Conservation (phyloP, 345 rosid genomes). For the Populus nigra region DNA sequence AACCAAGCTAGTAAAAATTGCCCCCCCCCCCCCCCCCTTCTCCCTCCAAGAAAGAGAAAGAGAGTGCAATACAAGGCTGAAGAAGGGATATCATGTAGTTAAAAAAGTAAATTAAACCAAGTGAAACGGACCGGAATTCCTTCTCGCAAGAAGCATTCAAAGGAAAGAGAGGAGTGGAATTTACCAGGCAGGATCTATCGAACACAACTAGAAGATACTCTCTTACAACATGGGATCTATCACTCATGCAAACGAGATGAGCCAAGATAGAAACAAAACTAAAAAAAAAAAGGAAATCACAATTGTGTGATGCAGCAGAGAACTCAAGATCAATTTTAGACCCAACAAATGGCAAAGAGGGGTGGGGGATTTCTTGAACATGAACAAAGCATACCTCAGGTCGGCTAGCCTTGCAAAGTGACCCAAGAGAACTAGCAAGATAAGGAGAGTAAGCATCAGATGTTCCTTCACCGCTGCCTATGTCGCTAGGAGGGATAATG, state of each 20-base stretch:
- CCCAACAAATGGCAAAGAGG: not conserved
- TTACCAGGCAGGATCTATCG: conserved; percentile 20
- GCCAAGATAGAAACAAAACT: not conserved
- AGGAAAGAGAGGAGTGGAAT: not conserved
- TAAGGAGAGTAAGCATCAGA: conserved; percentile 38
- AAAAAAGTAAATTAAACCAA: not conserved
- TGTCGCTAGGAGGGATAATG: conserved; percentile 38
- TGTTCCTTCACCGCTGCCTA: conserved; percentile 10
- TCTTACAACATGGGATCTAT: not conserved
- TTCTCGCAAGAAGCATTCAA: not conserved
- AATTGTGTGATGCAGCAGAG: not conserved
- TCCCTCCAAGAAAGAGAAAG: not conserved
- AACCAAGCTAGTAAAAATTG: not conserved
- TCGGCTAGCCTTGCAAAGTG: conserved; percentile 85
- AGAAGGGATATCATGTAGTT: not conserved
- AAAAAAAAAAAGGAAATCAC: not conserved
- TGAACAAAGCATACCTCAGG: conserved; percentile 61
- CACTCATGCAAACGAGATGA: not conserved
- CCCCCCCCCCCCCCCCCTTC: not conserved
- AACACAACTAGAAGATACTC: conserved; percentile 18
- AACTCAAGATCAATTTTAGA: not conserved
- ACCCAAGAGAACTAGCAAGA: conserved; percentile 70
- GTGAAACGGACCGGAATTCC: not conserved
- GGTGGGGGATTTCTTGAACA: not conserved
- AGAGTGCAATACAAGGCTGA: not conserved